phyloP scores from a whole-genome alignment of 2,329 filamentous ascomycete genomes.

The Penicillium italicum region DNA sequence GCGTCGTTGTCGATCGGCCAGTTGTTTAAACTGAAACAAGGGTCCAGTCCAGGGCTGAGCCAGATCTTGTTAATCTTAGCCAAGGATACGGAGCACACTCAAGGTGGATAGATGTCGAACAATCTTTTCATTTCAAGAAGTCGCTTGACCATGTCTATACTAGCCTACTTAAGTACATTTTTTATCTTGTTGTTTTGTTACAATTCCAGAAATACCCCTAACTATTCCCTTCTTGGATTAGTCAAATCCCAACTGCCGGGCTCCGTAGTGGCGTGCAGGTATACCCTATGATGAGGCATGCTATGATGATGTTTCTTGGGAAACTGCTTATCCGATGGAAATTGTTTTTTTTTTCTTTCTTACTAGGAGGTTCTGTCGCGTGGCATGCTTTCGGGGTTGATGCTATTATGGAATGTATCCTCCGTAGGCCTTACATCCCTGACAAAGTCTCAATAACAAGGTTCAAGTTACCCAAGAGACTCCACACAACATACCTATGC shows the following conservation, averaged over 20 bases:
- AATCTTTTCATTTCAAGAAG: neutral
- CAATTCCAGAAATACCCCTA: neutral
- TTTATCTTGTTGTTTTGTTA: neutral
- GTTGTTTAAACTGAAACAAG: constrained; percentile 17
- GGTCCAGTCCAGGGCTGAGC: constrained; percentile 18
- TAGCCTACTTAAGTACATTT: neutral
- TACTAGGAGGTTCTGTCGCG: neutral
- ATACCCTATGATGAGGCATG: neutral
- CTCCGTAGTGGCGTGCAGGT: constrained; percentile 9
- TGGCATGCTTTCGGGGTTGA: constrained; percentile 7
- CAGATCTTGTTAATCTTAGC: constrained; percentile 13
- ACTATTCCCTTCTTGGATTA: constrained; percentile 15
- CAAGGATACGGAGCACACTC: neutral
- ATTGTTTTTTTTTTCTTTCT: no score
- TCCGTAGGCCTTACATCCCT: constrained; percentile 1
- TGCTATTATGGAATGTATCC: constrained; percentile 4
- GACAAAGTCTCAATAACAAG: neutral
- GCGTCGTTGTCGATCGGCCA: constrained; percentile 11
- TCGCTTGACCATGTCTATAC: neutral
- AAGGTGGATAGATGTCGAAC: neutral
- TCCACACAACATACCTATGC: neutral
- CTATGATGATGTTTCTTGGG: neutral
- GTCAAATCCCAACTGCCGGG: constrained; percentile 21
- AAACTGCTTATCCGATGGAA: neutral
- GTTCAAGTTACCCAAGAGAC: neutral